These are phyloP conservation scores for Rhizopogon vesiculosus DNA, from an alignment of 768 basidiomycete species.

Conservation along the genomic window DNA sequence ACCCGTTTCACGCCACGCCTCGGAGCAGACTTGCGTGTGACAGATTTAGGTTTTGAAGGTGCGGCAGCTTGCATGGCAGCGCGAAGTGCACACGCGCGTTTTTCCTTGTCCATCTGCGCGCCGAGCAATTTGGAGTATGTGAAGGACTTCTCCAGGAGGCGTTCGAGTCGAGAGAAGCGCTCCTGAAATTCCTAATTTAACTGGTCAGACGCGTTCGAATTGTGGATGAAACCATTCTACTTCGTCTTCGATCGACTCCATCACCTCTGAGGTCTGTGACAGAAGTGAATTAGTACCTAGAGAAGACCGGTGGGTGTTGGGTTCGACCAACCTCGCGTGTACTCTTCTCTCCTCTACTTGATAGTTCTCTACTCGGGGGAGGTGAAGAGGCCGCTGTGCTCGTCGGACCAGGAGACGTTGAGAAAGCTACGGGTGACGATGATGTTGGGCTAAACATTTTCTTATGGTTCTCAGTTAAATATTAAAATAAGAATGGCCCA, in stretches of 20 bases:
- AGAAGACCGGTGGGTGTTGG: background rate
- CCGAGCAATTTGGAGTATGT: constrained; percentile 71
- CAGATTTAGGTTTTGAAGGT: constrained; percentile 1
- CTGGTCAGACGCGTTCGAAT: background rate
- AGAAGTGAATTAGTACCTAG: background rate
- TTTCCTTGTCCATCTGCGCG: constrained; percentile 66
- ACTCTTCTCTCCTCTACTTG: background rate
- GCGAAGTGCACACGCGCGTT: constrained; percentile 26
- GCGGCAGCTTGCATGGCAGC: constrained; percentile 20
- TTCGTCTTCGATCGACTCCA: constrained; percentile 12
- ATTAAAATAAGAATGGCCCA: background rate
- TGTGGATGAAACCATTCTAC: constrained; percentile 4
- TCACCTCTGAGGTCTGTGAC: constrained; percentile 10
- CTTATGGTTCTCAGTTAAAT: background rate
- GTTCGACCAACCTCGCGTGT: constrained; percentile 15
- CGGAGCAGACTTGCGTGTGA: constrained; percentile 5
- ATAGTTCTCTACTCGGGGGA: constrained; percentile 12
- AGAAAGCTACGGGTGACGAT: constrained; percentile 6
- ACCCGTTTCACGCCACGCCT: constrained; percentile 6
- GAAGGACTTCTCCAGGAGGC: constrained; percentile 70
- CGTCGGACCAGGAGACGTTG: constrained; percentile 15
- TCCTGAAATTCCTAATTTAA: constrained; percentile 41
- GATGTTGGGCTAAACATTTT: constrained; percentile 20
- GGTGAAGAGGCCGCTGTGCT: constrained; percentile 26
- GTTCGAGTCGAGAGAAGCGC: constrained; percentile 51